A percentile compares a stretch with the other conserved stretches of the same genome.
Conservation (phyloP, 2,329 filamentous ascomycete species). For the Pseudonectria buxi region DNA sequence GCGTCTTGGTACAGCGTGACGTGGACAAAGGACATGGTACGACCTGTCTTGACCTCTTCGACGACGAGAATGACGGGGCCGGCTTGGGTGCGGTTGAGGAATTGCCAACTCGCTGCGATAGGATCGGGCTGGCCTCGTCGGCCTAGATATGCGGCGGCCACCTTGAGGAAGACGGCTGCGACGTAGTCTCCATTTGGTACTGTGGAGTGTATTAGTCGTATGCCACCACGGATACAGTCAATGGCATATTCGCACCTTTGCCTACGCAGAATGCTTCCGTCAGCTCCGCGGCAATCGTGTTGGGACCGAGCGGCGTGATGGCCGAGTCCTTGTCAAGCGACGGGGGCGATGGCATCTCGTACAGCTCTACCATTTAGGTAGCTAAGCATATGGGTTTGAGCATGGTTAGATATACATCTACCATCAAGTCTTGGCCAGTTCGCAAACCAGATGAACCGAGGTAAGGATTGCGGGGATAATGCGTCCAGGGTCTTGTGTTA, state of each 20-base stretch:
- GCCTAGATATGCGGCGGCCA: constrained; percentile 28
- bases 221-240: too few species aligned
- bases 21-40: constrained; percentile 35
- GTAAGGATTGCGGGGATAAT: too few species aligned
- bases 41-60: constrained; percentile 36
- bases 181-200: constrained; percentile 43
- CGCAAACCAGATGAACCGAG: too few species aligned
- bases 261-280: constrained; percentile 10
- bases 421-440: too few species aligned
- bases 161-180: constrained; percentile 33
- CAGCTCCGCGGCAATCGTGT: constrained; percentile 9
- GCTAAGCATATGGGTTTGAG: too few species aligned
- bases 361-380: too few species aligned
- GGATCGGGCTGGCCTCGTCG: constrained; percentile 30
- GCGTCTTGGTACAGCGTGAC: constrained; percentile 35
- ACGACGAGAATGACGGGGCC: constrained; percentile 33
- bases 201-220: constrained; percentile 5
- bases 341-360: constrained; percentile 2
- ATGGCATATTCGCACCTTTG: constrained; percentile 6
- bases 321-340: constrained; percentile 6
- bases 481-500: too few species aligned
- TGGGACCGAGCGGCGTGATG: constrained; percentile 3
- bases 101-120: constrained; percentile 35
- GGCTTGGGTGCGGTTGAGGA: constrained; percentile 30
- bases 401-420: too few species aligned